phyloP scores from a whole-genome alignment of 495 filamentous ascomycete species.

The Neurospora sp. region DNA sequence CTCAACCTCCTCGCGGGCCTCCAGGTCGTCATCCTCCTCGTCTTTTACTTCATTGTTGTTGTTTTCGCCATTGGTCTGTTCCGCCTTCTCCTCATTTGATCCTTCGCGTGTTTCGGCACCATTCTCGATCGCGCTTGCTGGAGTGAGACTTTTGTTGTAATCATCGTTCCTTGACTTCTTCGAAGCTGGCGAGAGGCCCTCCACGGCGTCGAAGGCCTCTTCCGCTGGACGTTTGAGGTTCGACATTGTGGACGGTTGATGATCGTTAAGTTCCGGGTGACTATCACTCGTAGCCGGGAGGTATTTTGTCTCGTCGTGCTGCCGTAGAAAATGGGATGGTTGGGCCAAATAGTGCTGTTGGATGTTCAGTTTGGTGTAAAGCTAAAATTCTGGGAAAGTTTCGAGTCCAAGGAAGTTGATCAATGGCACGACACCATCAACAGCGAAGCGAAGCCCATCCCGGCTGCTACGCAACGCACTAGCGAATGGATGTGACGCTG shows the following conservation, averaged over 20 bases:
- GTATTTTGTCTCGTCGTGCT: background rate
- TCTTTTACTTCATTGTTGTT: background rate
- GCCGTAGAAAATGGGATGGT: background rate
- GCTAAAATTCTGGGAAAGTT: background rate
- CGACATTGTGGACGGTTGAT: background rate
- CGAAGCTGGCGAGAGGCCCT: conserved; percentile 54
- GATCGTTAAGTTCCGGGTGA: background rate
- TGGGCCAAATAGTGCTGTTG: background rate
- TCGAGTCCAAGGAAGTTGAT: background rate
- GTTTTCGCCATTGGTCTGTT: background rate
- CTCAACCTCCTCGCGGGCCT: conserved; percentile 25
- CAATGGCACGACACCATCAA: background rate
- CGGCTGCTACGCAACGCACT: background rate
- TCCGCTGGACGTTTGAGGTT: conserved; percentile 76
- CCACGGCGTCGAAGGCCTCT: conserved; percentile 59
- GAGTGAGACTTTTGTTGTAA: conserved; percentile 26
- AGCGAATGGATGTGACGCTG: background rate
- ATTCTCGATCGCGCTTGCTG: conserved; percentile 21
- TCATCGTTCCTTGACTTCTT: conserved; percentile 67
- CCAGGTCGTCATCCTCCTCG: conserved; percentile 6
- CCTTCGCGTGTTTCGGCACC: conserved; percentile 25
- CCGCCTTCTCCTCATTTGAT: background rate
- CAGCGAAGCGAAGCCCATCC: background rate
- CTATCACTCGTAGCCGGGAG: no score
- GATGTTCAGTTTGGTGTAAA: background rate